Percentiles rank a stretch among this genome's conserved stretches.
These are phyloP conservation scores for Pseudogymnoascus sp. DNA, from an alignment of 2,329 filamentous ascomycete species.

Conservation along the genomic window DNA sequence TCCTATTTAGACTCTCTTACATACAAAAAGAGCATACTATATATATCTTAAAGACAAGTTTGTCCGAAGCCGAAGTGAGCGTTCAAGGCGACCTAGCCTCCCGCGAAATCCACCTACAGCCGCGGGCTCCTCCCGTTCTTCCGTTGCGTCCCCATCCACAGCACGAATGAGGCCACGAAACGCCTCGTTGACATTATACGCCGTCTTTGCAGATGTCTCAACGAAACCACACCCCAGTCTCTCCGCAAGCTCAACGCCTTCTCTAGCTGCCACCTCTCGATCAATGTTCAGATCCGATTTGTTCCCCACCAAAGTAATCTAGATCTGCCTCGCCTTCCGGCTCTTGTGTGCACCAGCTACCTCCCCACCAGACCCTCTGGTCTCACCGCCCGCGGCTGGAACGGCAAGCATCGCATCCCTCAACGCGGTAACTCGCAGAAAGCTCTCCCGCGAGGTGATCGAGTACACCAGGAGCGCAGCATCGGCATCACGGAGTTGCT, in stretches of 20 bases:
- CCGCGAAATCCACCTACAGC: background rate
- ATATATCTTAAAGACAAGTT: background rate
- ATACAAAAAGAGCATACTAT: background rate
- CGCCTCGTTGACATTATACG: background rate
- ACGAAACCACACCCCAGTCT: background rate
- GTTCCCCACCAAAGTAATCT: background rate
- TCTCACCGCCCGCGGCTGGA: too few relatives aligned
- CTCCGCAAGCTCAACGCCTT: background rate
- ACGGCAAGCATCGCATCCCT: background rate
- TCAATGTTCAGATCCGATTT: background rate
- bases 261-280: background rate
- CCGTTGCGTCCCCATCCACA: background rate
- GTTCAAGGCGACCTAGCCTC: background rate
- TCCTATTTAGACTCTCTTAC: background rate
- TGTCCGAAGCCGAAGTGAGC: background rate
- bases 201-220: background rate
- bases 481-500: background rate
- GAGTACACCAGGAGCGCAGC: background rate
- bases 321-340: background rate
- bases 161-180: background rate
- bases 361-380: too few relatives aligned
- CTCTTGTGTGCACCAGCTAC: too few relatives aligned
- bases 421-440: background rate
- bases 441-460: background rate
- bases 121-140: background rate